Evolutionary conservation across 1,284 basidiomycete species (phyloP), one percentile per base, ranked within the genome.

Genomic region (Rhodotorula sp.): DNA sequence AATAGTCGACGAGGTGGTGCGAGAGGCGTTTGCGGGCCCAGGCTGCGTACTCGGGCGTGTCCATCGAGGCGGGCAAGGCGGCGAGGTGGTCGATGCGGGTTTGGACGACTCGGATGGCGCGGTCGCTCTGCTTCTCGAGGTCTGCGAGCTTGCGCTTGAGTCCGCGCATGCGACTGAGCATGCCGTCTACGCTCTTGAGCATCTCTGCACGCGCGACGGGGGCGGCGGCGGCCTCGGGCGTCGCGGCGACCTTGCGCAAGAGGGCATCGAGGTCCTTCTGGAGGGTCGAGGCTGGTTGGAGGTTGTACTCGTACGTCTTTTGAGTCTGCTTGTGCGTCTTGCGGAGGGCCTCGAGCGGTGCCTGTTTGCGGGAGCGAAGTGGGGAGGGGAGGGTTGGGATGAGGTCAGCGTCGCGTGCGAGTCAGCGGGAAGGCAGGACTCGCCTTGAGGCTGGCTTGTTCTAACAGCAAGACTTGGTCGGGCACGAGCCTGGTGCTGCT

Each of bases 1-100:
- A 87, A 88, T 94, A 96, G 81, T 99, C 96, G 1, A 93, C 89
- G 43, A 99, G 84, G 89, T 95, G 97, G 72, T 96, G 84, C 79
- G 95, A 90, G 15, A 98, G 83, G 46, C 93, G 85, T 54, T 85
- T 88, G 75, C 91, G 88, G 23, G 89, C 87, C 92, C 92, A 96
- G 59, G 87, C 84, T 23, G 85, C 84, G 80, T 88, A 91, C 69
- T 88, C 87, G 12, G 87, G 84, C 67, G 85, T 84, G 67, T 82
- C 85, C 15, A 86, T 84, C 67, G 89, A 79, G 34, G 81, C 81
- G 78, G 92, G 90, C 2, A 91, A 79, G 26, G 83, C 79, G 29
- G 86, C 84, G 48, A 93, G 84, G 80, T 92, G 89, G 71, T 89
- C 84, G 29, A 91, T 81, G 8, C 91, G 87, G 1, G 54, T 29